phyloP scores from a whole-genome alignment of 768 basidiomycete species.

The Pulveroboletus sp. region DNA sequence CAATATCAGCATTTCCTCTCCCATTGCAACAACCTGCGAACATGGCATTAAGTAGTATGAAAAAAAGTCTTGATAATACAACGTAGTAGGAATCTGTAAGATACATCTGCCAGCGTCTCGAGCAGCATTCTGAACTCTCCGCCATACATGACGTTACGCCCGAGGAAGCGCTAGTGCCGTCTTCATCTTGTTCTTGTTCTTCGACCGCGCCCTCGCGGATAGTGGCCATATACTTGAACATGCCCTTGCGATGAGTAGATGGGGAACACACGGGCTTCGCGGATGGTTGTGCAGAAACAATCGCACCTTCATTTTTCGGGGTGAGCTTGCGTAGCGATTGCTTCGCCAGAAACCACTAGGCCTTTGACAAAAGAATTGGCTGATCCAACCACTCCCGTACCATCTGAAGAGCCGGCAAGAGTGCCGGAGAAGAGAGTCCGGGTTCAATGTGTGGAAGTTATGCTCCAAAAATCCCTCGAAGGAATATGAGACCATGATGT shows the following conservation, averaged over 20 bases:
- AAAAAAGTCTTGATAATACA: too few species aligned
- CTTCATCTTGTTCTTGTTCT: constrained; percentile 51
- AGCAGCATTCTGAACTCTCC: constrained; percentile 83
- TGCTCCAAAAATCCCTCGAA: constrained; percentile 86
- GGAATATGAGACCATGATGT: constrained; percentile 97
- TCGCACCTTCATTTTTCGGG: constrained; percentile 92
- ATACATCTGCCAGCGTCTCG: constrained; percentile 84
- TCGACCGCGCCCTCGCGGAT: constrained; percentile 34
- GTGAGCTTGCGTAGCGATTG: constrained; percentile 90
- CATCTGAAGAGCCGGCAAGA: constrained; percentile 32
- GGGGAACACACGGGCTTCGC: constrained; percentile 94
- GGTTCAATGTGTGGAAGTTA: constrained; percentile 86
- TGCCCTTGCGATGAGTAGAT: constrained; percentile 79
- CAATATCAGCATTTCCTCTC: background rate
- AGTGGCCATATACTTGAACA: constrained; percentile 50
- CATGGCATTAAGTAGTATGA: too few species aligned
- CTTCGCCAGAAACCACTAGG: constrained; percentile 82
- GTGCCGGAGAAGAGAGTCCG: constrained; percentile 86
- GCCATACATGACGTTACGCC: constrained; percentile 66
- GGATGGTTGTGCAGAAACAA: constrained; percentile 90
- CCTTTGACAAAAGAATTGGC: constrained; percentile 90
- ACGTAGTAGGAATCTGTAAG: too few species aligned
- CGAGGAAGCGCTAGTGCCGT: constrained; percentile 29
- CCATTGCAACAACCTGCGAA: background rate
- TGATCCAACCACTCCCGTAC: constrained; percentile 70